Evolutionary conservation across 345 rosid species (phyloP).

Genomic region (Passiflora organensis): DNA sequence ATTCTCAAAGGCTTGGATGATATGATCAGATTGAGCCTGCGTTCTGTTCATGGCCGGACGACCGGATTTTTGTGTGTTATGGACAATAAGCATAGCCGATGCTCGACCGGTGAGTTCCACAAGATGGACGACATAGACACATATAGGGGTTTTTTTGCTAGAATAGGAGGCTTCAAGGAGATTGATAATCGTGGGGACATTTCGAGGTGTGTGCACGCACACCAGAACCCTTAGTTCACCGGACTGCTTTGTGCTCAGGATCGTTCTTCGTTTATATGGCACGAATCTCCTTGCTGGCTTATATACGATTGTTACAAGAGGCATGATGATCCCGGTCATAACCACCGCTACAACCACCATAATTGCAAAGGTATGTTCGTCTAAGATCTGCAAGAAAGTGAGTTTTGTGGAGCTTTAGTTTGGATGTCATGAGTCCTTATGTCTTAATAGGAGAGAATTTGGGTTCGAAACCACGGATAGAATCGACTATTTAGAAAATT

Average conservation of each 20-base stretch:
- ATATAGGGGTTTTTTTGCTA: conserved; percentile 7
- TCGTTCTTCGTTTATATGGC: conserved; percentile 34
- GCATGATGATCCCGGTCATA: conserved; percentile 24
- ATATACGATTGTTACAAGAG: conserved; percentile 24
- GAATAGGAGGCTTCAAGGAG: conserved; percentile 11
- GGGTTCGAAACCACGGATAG: not conserved
- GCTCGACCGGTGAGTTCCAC: conserved; percentile 48
- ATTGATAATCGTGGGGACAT: conserved; percentile 7
- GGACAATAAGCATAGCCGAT: conserved; percentile 53
- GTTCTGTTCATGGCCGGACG: not conserved
- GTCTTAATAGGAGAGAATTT: not conserved
- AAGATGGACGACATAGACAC: conserved; percentile 42
- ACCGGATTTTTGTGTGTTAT: conserved; percentile 19
- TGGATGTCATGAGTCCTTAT: no score
- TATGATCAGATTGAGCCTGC: conserved; percentile 15
- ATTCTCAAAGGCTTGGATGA: conserved; percentile 17
- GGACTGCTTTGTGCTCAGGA: conserved; percentile 28
- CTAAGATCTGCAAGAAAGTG: conserved; percentile 12
- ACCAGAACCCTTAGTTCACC: conserved; percentile 24
- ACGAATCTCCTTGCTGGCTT: conserved; percentile 20
- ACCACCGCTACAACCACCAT: conserved; percentile 2
- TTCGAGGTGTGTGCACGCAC: conserved; percentile 6
- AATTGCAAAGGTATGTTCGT: conserved; percentile 4
- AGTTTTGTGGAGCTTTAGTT: no score
- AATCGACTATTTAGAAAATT: not conserved